Base-by-base conservation (phyloP, 2,329 filamentous ascomycete species). In the Aquanectria penicillioides region DNA sequence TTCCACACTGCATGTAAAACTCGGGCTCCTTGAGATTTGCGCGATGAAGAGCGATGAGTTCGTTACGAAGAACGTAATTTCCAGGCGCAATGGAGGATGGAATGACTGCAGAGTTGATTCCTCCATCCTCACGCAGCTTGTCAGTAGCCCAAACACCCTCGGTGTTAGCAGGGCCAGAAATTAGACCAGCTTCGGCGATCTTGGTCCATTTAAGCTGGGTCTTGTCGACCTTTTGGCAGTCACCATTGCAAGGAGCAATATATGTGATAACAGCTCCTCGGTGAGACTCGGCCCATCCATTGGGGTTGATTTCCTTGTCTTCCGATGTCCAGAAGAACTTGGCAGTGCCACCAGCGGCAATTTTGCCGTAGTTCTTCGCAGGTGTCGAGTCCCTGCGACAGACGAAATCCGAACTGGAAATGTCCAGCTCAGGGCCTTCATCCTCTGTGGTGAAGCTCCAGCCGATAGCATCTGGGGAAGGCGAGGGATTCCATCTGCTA, bases 231-330 rank as follows among this genome's bases (percentile, higher is more conserved):
- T 73, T 71, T 31, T 81, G 77, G 73, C 84, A 89, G 71, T 86
- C 81, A 18, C 82, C 85, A 28, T 79, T 76, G 75, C 85, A 87
- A 66, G 80, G 80, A 53, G 88, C 88, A 13, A 89, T 76, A 77
- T 89, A 90, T 72, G 83, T 83, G 62, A 90, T 80, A 66, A 90
- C 82, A 8, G 87, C 87, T 0, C 83, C 78, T 28, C 77, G 63
- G 69, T 83, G 81, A 6, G 69, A 73, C 1, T 73, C 73, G 31
- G 79, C 77, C 80, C 79, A 82, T 73, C 80, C 80, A 82, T 44
- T 76, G 69, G 49, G 81, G 67, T 25, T 65, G n/a, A n/a, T 75
- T 47, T 82, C 69, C 56, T 70, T 74, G 60, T 74, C 73, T n/a
- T n/a, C n/a, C n/a, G n/a, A n/a, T n/a, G n/a, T n/a, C n/a, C n/a